Evolutionary conservation across 129 eudicot genomes (phyloP).

Genomic region (Kitagawia praeruptora): DNA sequence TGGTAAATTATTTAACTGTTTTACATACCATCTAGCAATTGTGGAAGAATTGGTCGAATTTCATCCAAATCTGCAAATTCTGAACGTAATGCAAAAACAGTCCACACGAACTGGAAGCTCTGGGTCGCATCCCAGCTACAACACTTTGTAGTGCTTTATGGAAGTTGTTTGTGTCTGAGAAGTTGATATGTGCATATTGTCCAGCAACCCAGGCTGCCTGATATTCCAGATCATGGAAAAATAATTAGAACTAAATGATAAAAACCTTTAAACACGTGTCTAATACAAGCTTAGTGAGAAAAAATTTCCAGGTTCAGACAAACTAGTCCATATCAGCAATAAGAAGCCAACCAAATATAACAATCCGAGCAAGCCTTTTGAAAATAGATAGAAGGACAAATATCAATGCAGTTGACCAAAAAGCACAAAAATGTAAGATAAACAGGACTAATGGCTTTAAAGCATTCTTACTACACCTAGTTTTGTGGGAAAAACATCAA

Average conservation of each 20-base stretch:
- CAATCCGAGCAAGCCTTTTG: too few relatives aligned
- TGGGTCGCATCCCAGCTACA: slow-evolving; percentile 82
- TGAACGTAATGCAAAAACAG: slow-evolving; percentile 91
- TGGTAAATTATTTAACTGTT: not conserved
- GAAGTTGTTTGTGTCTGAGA: slow-evolving; percentile 83
- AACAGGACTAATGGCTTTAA: too few relatives aligned
- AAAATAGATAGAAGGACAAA: too few relatives aligned
- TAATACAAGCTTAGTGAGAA: not conserved
- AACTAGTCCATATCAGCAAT: too few relatives aligned
- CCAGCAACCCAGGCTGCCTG: slow-evolving; percentile 99
- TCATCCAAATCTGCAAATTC: slow-evolving; percentile 56
- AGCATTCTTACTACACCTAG: too few relatives aligned
- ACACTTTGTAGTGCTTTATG: slow-evolving; percentile 81
- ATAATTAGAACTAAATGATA: not conserved
- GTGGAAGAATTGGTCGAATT: slow-evolving; percentile 96
- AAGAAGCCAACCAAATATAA: too few relatives aligned
- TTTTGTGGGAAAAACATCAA: too few relatives aligned
- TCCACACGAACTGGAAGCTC: slow-evolving; percentile 99
- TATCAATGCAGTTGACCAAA: too few relatives aligned
- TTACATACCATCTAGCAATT: slow-evolving; percentile 71
- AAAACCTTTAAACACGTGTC: not conserved
- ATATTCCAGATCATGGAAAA: slow-evolving; percentile 12
- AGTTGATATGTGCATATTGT: slow-evolving; percentile 86
- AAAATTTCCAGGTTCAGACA: too few relatives aligned
- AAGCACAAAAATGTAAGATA: too few relatives aligned